These are phyloP conservation scores for Chaetoscypha palmicola DNA, from an alignment of 2,329 filamentous ascomycete species.

Conservation along the genomic window DNA sequence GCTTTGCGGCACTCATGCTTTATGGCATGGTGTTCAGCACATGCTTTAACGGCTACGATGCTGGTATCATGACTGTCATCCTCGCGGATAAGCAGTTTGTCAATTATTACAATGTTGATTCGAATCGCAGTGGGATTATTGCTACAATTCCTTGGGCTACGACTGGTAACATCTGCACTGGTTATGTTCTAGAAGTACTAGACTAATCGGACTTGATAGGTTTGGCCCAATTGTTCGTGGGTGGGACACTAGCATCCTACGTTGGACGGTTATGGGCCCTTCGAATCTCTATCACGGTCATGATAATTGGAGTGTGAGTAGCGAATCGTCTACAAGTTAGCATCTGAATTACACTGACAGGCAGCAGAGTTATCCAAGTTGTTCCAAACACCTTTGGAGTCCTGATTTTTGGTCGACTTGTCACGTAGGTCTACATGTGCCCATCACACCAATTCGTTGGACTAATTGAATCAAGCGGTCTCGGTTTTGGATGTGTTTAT, in stretches of 20 bases:
- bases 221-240: constrained; percentile 35
- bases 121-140: constrained; percentile 33
- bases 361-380: constrained; percentile 32
- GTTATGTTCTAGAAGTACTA: no score
- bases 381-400: constrained; percentile 37
- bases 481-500: constrained; percentile 37
- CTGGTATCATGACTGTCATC: constrained; percentile 38
- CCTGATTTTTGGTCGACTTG: constrained; percentile 35
- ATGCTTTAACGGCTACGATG: constrained; percentile 39
- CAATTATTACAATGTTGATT: constrained; percentile 34
- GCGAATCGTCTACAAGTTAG: background rate
- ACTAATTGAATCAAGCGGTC: constrained; percentile 25
- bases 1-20: constrained; percentile 30
- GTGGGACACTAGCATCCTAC: constrained; percentile 33
- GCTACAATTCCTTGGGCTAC: constrained; percentile 38
- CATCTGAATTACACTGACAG: background rate
- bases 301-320: constrained; percentile 35
- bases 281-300: constrained; percentile 32
- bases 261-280: constrained; percentile 32
- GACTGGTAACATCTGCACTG: no score
- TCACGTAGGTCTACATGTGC: constrained; percentile 27
- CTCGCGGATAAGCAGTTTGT: constrained; percentile 37
- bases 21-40: constrained; percentile 36
- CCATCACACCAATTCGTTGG: no score
- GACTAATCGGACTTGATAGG: no score